Evolutionary conservation across 495 filamentous ascomycete species (phyloP).

Genomic region (Aspergillus avenaceus): DNA sequence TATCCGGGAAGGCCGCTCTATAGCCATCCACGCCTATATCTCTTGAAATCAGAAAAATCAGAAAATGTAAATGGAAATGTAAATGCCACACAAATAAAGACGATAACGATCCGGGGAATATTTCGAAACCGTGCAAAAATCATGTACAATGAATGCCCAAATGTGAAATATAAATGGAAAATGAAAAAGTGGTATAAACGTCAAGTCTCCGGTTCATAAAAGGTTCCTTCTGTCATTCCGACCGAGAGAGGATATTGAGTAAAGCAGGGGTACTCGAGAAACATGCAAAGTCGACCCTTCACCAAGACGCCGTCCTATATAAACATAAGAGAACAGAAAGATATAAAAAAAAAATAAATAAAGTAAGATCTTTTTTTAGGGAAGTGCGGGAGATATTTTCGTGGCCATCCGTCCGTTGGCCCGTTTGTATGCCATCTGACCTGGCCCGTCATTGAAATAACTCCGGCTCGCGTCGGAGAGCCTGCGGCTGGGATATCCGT

Average conservation of each 20-base stretch:
- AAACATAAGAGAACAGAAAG: slow-evolving; percentile 5
- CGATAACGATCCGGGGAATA: slow-evolving; percentile 12
- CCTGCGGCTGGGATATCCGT: slow-evolving; percentile 26
- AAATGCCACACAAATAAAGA: too few species aligned
- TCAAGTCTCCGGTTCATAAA: slow-evolving; percentile 12
- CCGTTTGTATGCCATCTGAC: slow-evolving; percentile 49
- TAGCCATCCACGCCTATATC: too few species aligned
- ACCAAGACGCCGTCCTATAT: slow-evolving; percentile 16
- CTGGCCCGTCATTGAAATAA: slow-evolving; percentile 31
- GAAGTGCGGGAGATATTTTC: slow-evolving; percentile 22
- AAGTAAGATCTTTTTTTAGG: slow-evolving; percentile 5
- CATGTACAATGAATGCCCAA: slow-evolving; percentile 21
- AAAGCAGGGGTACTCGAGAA: neutral
- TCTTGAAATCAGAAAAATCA: too few species aligned
- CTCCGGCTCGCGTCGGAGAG: slow-evolving; percentile 26
- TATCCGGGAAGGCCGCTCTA: too few species aligned
- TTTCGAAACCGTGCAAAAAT: slow-evolving; percentile 8
- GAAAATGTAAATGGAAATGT: too few species aligned
- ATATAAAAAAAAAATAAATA: neutral
- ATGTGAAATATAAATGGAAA: slow-evolving; percentile 5
- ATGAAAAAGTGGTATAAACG: slow-evolving; percentile 13
- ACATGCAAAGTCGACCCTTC: slow-evolving; percentile 1
- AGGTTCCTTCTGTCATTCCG: neutral
- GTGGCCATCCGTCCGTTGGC: slow-evolving; percentile 40
- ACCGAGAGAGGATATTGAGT: slow-evolving; percentile 1